A percentile compares a stretch with the other conserved stretches of the same genome.
These are phyloP conservation scores for Cyberlindnera mrakii DNA, from an alignment of 805 yeast species.

Conservation along the genomic window DNA sequence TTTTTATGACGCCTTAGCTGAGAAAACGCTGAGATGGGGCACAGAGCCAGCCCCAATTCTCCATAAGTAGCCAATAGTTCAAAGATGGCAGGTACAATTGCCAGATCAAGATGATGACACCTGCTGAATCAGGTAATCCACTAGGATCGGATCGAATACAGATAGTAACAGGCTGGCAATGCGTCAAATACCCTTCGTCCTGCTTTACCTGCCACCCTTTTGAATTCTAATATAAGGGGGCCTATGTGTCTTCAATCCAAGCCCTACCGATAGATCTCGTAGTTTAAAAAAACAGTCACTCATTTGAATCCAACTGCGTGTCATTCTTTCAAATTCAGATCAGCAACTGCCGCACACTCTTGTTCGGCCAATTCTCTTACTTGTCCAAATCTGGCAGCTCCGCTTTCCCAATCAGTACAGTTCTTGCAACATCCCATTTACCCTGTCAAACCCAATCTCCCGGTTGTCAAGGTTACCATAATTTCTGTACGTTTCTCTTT, in stretches of 20 bases:
- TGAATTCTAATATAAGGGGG: too few species aligned
- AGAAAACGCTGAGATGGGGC: not conserved
- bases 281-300: not conserved
- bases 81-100: too few species aligned
- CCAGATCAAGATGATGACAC: too few species aligned
- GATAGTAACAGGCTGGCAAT: too few species aligned
- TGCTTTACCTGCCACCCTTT: too few species aligned
- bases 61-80: not conserved
- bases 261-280: too few species aligned
- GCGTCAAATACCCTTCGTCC: too few species aligned
- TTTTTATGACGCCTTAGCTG: not conserved
- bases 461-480: slow-evolving; percentile 1
- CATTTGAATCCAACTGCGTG: not conserved
- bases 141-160: too few species aligned
- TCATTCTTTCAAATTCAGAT: not conserved
- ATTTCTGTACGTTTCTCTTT: not conserved
- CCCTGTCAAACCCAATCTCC: not conserved
- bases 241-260: too few species aligned
- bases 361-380: not conserved
- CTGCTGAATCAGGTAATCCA: too few species aligned
- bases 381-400: not conserved
- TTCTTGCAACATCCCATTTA: not conserved
- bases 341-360: not conserved
- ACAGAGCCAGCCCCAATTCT: not conserved
- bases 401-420: not conserved